Percentiles rank a stretch among this genome's conserved stretches.
Evolutionary conservation across 257 asterid genomes (phyloP).

Genomic region (Rubia yunnanensis): DNA sequence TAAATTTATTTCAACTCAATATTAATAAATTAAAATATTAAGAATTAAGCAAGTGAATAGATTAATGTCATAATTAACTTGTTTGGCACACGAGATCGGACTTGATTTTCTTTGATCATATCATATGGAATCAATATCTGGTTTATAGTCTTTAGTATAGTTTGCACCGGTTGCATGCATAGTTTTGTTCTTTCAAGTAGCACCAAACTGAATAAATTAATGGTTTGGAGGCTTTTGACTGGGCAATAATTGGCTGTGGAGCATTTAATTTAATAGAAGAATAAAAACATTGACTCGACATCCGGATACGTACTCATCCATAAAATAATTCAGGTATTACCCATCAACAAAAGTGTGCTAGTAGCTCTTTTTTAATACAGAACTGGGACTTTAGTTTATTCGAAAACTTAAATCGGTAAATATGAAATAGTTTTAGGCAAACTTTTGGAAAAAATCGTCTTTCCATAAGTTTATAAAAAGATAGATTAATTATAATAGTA

Average conservation of each 20-base stretch:
- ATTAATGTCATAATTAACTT: slow-evolving; percentile 2
- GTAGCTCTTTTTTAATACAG: not conserved
- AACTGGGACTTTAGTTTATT: not conserved
- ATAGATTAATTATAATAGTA: no score
- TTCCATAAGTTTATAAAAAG: no score
- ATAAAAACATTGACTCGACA: not conserved
- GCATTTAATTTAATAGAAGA: not conserved
- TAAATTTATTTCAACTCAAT: not conserved
- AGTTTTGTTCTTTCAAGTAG: not conserved
- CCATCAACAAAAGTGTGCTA: not conserved
- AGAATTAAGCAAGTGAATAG: slow-evolving; percentile 1
- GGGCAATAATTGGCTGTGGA: not conserved
- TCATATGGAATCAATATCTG: not conserved
- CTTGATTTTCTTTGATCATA: not conserved
- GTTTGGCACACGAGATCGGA: not conserved
- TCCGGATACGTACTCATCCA: not conserved
- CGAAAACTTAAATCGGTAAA: not conserved
- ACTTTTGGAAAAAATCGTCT: no score
- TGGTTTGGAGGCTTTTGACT: not conserved
- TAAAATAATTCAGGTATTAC: not conserved
- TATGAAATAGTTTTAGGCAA: no score
- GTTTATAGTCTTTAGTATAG: not conserved
- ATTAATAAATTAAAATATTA: not conserved
- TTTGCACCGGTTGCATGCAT: not conserved
- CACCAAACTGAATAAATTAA: not conserved